Base-by-base conservation (phyloP, 2,329 filamentous ascomycete species). In the Basipetospora chlamydospora region DNA sequence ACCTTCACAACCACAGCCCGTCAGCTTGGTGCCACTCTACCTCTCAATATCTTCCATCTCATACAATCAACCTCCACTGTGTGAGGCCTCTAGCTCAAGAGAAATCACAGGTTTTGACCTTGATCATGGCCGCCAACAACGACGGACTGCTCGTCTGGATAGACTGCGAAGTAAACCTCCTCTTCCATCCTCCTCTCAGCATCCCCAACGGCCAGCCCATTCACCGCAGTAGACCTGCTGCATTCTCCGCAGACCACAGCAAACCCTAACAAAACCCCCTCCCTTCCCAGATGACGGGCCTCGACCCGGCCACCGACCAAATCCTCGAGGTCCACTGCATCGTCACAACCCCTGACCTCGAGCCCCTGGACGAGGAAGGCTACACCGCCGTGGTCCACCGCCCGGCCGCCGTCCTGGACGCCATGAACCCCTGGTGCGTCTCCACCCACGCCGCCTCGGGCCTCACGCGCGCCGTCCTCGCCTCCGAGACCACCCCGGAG, bases 291-390 rank as follows among this genome's bases (percentile, higher is more conserved):
- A 98, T 98, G 90, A 96, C 59, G n/a, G 59, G 59, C 9, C 50
- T 61, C n/a, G 68, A 94, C 55, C 67, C 77, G 2, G 72, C 81
- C 41, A 74, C 64, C 22, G 88, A 96, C 52, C 77, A 78, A 39
- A 90, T 96, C 50, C 75, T 96, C 51, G 86, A 93, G 49, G 80
- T 96, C 39, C 88, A 80, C 57, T 95, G 87, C 61, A 80, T 92
- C 57, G 73, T 98, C 53, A 98, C 90, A 6, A 81, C 87, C 46
- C 70, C 75, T 37, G 65, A 85, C 42, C 71, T 98, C 15, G 70
- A 82, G 39, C 56, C 92, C 23, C 59, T 93, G 18, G 85, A 94
- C 41, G 62, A 75, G 17, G 55, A 67, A 22, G 88, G 88, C 46
- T 94, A 81, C 66, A 83, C 92, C 50, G 72, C 71, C 20, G 66